phyloP scores from a whole-genome alignment of 345 rosid genomes.

The Hibiscus tridactylites region DNA sequence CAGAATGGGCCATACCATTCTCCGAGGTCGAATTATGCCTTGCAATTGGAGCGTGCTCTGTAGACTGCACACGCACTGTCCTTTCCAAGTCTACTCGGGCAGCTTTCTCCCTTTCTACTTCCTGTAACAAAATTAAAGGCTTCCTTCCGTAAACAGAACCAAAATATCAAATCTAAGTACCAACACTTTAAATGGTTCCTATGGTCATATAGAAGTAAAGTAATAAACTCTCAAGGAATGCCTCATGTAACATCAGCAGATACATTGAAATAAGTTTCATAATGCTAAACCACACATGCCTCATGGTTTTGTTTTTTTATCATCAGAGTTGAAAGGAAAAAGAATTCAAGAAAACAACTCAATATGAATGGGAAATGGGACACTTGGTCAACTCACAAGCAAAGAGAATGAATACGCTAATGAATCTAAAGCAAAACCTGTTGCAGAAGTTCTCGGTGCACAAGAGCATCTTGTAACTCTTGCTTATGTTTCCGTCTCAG shows the following conservation, averaged over 20 bases:
- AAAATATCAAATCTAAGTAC: background rate
- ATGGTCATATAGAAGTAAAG: background rate
- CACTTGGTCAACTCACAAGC: background rate
- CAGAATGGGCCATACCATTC: conserved; percentile 45
- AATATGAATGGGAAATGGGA: background rate
- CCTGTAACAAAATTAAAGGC: conserved; percentile 36
- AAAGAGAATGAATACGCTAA: background rate
- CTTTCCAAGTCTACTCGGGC: conserved; percentile 81
- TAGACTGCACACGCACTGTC: conserved; percentile 43
- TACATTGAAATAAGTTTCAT: background rate
- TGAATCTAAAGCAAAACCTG: background rate
- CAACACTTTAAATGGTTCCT: background rate
- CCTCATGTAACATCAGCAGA: background rate
- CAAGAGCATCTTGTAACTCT: too few relatives aligned
- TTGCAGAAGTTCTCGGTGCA: too few relatives aligned
- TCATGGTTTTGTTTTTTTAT: background rate
- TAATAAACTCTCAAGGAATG: background rate
- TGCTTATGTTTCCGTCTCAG: too few relatives aligned
- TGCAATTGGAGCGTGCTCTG: conserved; percentile 46
- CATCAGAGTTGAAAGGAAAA: background rate
- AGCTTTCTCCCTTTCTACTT: conserved; percentile 82
- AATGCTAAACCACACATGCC: too few relatives aligned
- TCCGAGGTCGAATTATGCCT: conserved; percentile 56
- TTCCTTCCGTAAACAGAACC: background rate
- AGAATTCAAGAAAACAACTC: background rate